Percentiles rank a stretch among this genome's conserved stretches.
phyloP scores from a whole-genome alignment of 306 rosid genomes.

The Cucumis cinereus region DNA sequence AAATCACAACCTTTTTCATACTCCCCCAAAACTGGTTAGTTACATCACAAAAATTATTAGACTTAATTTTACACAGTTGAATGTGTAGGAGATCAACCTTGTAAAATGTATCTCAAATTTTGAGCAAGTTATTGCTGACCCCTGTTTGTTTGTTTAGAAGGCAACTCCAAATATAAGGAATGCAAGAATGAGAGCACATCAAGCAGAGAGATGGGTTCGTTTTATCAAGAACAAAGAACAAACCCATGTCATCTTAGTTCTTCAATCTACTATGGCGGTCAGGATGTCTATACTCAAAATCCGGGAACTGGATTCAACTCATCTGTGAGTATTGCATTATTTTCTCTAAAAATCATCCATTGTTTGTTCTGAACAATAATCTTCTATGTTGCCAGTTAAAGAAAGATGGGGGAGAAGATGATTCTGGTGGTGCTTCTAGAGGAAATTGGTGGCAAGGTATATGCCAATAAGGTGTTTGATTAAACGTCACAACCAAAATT shows the following conservation, averaged over 20 bases:
- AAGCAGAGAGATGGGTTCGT: conserved; percentile 31
- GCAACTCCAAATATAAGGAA: conserved; percentile 18
- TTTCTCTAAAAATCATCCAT: not conserved
- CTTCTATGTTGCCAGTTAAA: conserved; percentile 24
- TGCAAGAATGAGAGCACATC: conserved; percentile 23
- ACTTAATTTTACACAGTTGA: too few species aligned
- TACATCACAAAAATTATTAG: not conserved
- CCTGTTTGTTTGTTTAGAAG: conserved; percentile 22
- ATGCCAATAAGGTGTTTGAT: not conserved
- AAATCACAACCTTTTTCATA: not conserved
- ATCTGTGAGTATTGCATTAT: conserved; percentile 22
- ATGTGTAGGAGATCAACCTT: too few species aligned
- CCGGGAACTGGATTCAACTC: conserved; percentile 18
- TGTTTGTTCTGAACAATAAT: too few species aligned
- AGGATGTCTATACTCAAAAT: conserved; percentile 41
- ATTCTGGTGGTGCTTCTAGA: conserved; percentile 59
- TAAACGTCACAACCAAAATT: not conserved
- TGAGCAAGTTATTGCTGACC: not conserved
- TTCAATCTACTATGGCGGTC: conserved; percentile 89
- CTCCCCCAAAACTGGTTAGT: not conserved
- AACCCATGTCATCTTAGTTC: conserved; percentile 81
- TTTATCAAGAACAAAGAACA: conserved; percentile 50
- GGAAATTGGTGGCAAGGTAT: conserved; percentile 95
- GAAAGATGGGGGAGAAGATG: conserved; percentile 61
- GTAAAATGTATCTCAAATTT: too few species aligned